Evolutionary conservation across 306 rosid species (phyloP).

Genomic region (Rosa chinensis): DNA sequence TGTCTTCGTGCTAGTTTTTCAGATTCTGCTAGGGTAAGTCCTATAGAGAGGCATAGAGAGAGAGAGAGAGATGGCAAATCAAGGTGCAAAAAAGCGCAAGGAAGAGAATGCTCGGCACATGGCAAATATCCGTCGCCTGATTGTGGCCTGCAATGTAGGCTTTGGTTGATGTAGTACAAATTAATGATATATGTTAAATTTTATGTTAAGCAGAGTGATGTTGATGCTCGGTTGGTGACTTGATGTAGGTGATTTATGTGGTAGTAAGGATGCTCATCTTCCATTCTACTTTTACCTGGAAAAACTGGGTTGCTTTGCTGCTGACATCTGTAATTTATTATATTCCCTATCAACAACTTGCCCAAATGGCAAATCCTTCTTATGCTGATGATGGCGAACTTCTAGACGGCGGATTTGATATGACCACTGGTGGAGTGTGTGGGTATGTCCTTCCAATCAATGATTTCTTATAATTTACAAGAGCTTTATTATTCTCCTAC

Average conservation of each 20-base stretch:
- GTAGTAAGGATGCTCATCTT: constrained; percentile 58
- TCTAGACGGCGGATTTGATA: constrained; percentile 94
- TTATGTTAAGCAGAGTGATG: not conserved
- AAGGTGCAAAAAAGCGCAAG: constrained; percentile 96
- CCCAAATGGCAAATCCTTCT: constrained; percentile 66
- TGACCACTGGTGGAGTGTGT: constrained; percentile 85
- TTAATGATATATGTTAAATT: not conserved
- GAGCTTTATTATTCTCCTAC: not conserved
- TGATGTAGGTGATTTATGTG: constrained; percentile 56
- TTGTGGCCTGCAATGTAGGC: constrained; percentile 74
- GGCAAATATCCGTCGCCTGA: constrained; percentile 64
- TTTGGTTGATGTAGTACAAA: not conserved
- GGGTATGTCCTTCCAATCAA: constrained; percentile 50
- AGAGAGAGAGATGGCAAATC: constrained; percentile 68
- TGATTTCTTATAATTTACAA: not conserved
- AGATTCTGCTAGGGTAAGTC: not conserved
- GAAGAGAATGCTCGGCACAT: constrained; percentile 90
- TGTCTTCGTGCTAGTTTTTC: not conserved
- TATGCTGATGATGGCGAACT: constrained; percentile 79
- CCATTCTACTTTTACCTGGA: constrained; percentile 77
- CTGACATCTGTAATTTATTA: constrained; percentile 60
- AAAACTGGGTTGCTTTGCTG: constrained; percentile 71
- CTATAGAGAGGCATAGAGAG: not conserved
- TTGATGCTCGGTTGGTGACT: not conserved
- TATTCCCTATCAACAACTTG: constrained; percentile 69